Conservation (phyloP, 2,329 filamentous ascomycete species). For the Paraconiothyrium sp. region DNA sequence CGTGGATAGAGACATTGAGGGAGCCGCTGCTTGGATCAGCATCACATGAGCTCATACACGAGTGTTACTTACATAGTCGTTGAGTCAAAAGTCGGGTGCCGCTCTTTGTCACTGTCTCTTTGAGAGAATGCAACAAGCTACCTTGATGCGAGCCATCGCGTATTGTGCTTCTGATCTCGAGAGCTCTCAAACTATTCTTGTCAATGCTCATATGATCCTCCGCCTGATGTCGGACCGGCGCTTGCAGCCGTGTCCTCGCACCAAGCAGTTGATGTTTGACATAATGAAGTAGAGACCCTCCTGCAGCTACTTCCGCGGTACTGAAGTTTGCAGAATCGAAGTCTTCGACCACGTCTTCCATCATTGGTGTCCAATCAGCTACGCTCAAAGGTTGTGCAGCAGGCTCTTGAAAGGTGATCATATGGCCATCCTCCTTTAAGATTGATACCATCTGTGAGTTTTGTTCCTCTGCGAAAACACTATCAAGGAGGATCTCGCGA, state of each 20-base stretch:
- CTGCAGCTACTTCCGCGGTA: slow-evolving; percentile 75
- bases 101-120: slow-evolving; percentile 89
- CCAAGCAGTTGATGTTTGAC: slow-evolving; percentile 81
- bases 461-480: slow-evolving; percentile 62
- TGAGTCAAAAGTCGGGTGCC: slow-evolving; percentile 84
- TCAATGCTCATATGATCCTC: slow-evolving; percentile 89
- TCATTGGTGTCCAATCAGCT: slow-evolving; percentile 76
- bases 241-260: slow-evolving; percentile 81
- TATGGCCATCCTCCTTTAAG: slow-evolving; percentile 77
- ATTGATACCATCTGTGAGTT: slow-evolving; percentile 70
- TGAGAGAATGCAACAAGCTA: slow-evolving; percentile 88
- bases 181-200: slow-evolving; percentile 85
- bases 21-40: slow-evolving; percentile 65
- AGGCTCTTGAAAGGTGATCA: slow-evolving; percentile 75
- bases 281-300: slow-evolving; percentile 84
- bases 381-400: slow-evolving; percentile 58
- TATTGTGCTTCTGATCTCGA: slow-evolving; percentile 89
- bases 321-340: slow-evolving; percentile 68
- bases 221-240: slow-evolving; percentile 77
- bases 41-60: not conserved
- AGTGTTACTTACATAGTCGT: slow-evolving; percentile 71
- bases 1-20: slow-evolving; percentile 82
- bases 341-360: slow-evolving; percentile 75
- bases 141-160: slow-evolving; percentile 81
- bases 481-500: slow-evolving; percentile 82